Conservation (phyloP, 495 filamentous ascomycete genomes). For the Platismatia glauca region DNA sequence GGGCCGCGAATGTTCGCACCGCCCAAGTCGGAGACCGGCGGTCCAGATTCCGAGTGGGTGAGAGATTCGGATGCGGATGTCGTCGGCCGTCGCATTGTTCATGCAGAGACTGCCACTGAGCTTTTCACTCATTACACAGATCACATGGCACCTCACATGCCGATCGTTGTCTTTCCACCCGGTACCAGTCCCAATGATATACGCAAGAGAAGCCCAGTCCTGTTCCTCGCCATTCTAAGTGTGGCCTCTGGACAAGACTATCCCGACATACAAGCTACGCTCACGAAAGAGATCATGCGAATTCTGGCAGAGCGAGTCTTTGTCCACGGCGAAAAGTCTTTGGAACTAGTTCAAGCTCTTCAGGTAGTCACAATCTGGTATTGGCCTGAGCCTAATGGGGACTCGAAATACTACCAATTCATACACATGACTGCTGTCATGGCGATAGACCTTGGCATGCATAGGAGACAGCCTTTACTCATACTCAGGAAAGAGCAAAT, state of each 20-base stretch:
- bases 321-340: constrained; percentile 66
- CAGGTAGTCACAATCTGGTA: constrained; percentile 71
- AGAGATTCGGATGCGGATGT: constrained; percentile 41
- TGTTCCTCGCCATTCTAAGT: constrained; percentile 73
- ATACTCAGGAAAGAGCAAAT: constrained; percentile 22
- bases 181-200: constrained; percentile 58
- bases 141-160: constrained; percentile 62
- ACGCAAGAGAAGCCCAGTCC: constrained; percentile 59
- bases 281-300: constrained; percentile 64
- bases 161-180: constrained; percentile 65
- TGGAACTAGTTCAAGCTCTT: constrained; percentile 80
- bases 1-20: background rate
- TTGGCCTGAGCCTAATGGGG: constrained; percentile 69
- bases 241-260: constrained; percentile 55
- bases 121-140: constrained; percentile 64
- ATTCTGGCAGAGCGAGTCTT: constrained; percentile 67
- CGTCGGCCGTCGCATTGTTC: constrained; percentile 61
- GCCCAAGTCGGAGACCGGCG: background rate
- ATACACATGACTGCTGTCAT: constrained; percentile 76
- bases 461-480: constrained; percentile 32
- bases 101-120: constrained; percentile 47
- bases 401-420: constrained; percentile 86
- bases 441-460: constrained; percentile 81
- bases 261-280: constrained; percentile 46
- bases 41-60: background rate